phyloP scores from a whole-genome alignment of 2,329 filamentous ascomycete species.

The Aspergillus sp. region DNA sequence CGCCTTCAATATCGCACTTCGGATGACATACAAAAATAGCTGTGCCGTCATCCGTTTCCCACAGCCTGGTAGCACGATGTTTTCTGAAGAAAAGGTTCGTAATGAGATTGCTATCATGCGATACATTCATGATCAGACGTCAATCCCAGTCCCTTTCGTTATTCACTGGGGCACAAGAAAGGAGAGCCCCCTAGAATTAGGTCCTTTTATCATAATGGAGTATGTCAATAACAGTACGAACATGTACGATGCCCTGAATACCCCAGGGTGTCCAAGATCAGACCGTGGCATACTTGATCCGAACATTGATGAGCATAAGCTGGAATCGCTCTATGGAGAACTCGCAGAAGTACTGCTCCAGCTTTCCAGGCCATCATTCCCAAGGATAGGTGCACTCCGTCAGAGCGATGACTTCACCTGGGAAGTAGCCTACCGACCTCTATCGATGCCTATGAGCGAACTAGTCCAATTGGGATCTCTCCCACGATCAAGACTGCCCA shows the following conservation, averaged over 20 bases:
- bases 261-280: slow-evolving; percentile 8
- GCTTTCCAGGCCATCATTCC: slow-evolving; percentile 4
- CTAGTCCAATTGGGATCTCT: slow-evolving; percentile 21
- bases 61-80: slow-evolving; percentile 18
- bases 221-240: slow-evolving; percentile 18
- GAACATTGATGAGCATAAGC: slow-evolving; percentile 31
- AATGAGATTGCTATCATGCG: slow-evolving; percentile 19
- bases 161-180: slow-evolving; percentile 13
- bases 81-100: slow-evolving; percentile 26
- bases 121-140: slow-evolving; percentile 15
- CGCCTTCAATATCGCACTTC: slow-evolving; percentile 20
- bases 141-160: slow-evolving; percentile 16
- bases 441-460: slow-evolving; percentile 44
- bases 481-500: slow-evolving; percentile 11
- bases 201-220: slow-evolving; percentile 38
- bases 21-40: slow-evolving; percentile 17
- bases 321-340: slow-evolving; percentile 24
- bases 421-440: slow-evolving; percentile 30
- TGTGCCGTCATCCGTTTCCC: slow-evolving; percentile 20
- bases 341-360: slow-evolving; percentile 9
- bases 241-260: slow-evolving; percentile 17
- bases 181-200: slow-evolving; percentile 17
- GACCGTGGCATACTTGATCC: slow-evolving; percentile 24
- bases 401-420: slow-evolving; percentile 14
- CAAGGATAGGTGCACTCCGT: slow-evolving; percentile 9